Percentiles rank a stretch among this genome's conserved stretches.
These are phyloP conservation scores for Haplosporangium sp. DNA, from an alignment of 371 early-diverging fungal species.

Conservation along the genomic window DNA sequence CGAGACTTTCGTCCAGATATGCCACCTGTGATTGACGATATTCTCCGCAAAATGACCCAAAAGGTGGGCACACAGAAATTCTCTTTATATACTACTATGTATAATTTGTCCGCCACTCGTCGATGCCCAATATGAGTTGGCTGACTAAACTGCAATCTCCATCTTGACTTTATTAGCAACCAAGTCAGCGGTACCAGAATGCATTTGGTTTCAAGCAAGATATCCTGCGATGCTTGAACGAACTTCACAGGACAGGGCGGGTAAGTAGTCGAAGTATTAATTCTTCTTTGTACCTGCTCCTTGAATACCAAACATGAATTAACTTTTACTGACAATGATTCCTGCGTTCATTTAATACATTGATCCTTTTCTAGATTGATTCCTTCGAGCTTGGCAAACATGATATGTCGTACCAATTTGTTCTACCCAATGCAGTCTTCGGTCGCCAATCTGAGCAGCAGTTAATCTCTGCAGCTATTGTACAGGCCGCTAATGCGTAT, in stretches of 20 bases:
- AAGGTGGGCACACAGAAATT: constrained; percentile 55
- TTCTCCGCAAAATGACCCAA: constrained; percentile 68
- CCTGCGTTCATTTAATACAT: background rate
- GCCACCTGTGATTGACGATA: constrained; percentile 60
- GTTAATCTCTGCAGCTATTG: constrained; percentile 45
- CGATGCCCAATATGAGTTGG: too few relatives aligned
- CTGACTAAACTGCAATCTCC: background rate
- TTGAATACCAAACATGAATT: too few relatives aligned
- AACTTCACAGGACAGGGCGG: constrained; percentile 35
- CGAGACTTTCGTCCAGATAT: constrained; percentile 60
- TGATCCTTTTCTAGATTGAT: constrained; percentile 23
- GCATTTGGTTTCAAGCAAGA: constrained; percentile 69
- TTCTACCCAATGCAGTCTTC: constrained; percentile 64
- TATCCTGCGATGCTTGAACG: constrained; percentile 60
- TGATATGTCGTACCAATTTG: constrained; percentile 67
- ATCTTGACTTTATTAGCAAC: constrained; percentile 55
- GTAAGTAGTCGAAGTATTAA: constrained; percentile 11
- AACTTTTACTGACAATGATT: too few relatives aligned
- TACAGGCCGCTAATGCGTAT: constrained; percentile 45
- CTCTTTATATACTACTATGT: too few relatives aligned
- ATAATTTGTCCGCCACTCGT: too few relatives aligned
- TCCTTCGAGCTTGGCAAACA: constrained; percentile 61
- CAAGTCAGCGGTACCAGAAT: constrained; percentile 68
- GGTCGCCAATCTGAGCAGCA: constrained; percentile 56
- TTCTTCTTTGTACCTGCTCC: background rate